Base-by-base conservation (phyloP, 1,284 basidiomycete genomes). In the Sphagnurus paluster region DNA sequence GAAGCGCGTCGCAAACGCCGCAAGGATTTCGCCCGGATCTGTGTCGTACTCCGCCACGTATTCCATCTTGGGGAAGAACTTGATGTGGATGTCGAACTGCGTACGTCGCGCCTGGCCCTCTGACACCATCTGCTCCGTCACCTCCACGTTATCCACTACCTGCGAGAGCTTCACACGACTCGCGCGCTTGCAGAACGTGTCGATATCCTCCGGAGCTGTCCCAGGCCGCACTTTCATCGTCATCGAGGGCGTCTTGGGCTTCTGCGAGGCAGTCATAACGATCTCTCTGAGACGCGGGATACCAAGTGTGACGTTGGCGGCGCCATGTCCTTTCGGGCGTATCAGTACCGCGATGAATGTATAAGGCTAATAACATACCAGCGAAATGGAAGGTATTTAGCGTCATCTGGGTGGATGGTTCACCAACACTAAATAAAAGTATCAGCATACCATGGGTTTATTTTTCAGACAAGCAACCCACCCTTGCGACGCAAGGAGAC, bases 361-460 rank as follows among this genome's bases (percentile, higher is more conserved):
- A 42, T 16, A n/a, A 19, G 36, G 14, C n/a, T 13, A 48, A 29
- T 4, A 28, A 20, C 55, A 24, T 41, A 83, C 90, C 93, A 55
- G 94, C 94, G 66, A 99, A 98, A 75, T 99, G 97, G 84, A 99
- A 99, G 7, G 97, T 99, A 68, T 99, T 99, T 56, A 99, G 74
- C 23, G 97, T 99, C 97, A 99, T 99, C 67, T 99, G 97, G 1
- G 97, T 99, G 19, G 97, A 99, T 3, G 97, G 97, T 68, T 99
- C 97, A 50, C 97, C 97, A 38, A 99, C 84, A 74, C 94, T 94
- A 53, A 11, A 46, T 40, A 45, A 39, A 47, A 52, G 42, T 40
- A 24, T 49, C 35, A 51, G 25, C 32, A 38, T 41, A 14, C 4
- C n/a, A 3, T 30, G 25, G 6, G 36, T 23, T 17, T 24, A n/a